Conservation (phyloP, 768 basidiomycete genomes). For the Tricholoma sp. region DNA sequence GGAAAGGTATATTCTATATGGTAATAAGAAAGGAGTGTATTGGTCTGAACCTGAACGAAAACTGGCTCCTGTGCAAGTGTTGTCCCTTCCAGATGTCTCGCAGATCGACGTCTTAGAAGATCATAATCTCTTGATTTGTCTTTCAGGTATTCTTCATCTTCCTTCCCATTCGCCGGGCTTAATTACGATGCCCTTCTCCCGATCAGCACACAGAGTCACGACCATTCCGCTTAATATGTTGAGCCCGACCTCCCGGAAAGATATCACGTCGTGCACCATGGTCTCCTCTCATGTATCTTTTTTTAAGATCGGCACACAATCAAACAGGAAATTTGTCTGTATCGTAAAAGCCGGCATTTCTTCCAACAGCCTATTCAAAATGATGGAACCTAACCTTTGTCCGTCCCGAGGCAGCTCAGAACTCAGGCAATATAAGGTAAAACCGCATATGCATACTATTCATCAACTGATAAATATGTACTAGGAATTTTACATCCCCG, state of each 20-base stretch:
- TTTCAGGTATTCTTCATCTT: conserved; percentile 46
- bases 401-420: not conserved
- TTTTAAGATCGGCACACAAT: conserved; percentile 6
- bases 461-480: not conserved
- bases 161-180: not conserved
- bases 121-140: conserved; percentile 66
- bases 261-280: conserved; percentile 7
- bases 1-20: conserved; percentile 8
- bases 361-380: conserved; percentile 28
- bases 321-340: conserved; percentile 48
- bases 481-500: conserved; percentile 79
- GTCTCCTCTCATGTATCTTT: conserved; percentile 28
- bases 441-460: not conserved
- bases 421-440: conserved; percentile 9
- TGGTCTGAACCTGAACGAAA: not conserved
- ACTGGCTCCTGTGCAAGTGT: conserved; percentile 2
- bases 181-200: not conserved
- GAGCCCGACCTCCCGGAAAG: not conserved
- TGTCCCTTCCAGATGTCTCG: conserved; percentile 35
- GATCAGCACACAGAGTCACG: conserved; percentile 8
- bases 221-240: conserved; percentile 5
- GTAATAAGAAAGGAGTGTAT: conserved; percentile 12
- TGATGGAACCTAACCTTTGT: conserved; percentile 4
- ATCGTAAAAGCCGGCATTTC: conserved; percentile 47
- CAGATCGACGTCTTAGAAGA: conserved; percentile 78